Base-by-base conservation (phyloP, 495 filamentous ascomycete species). In the Xylaria longipes region DNA sequence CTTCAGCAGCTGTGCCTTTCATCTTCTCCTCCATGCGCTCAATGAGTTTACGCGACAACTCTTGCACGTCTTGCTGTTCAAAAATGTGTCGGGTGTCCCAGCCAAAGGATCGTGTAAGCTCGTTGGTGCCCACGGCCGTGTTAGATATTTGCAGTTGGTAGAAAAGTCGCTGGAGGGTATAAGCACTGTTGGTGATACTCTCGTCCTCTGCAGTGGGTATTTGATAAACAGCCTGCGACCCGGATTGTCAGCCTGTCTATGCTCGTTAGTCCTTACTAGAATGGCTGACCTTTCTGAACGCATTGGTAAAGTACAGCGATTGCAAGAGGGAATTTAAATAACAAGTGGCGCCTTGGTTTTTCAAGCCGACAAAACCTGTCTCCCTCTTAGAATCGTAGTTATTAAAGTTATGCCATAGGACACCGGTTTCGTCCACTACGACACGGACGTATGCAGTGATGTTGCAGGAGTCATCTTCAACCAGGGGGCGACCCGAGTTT, bases 351-450 rank as follows among this genome's bases (percentile, higher is more conserved):
- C 96, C 96, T 81, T 99, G 96, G 76, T 99, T 99, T 78, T 95
- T 96, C 52, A 99, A 84, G 31, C 96, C 96, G 52, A 99, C 96
- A 87, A 93, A 97, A 54, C 95, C 96, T 15, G 96, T 99, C 83
- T 97, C 95, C 79, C 95, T 97, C 83, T 98, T 99, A 22, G 97
- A 98, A 77, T 99, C 96, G 76, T 99, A 99, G 84, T 98, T 97
- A 75, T 92, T 88, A 82, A 99, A 98, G 82, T 93, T 98, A 81
- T 99, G 96, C 96, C 96, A 99, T 71, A 99, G 81, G n/a, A 99
- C 96, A 65, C 96, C 96, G 3, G 96, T 99, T 39, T 97, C 96
- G 79, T 99, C 96, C 81, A 98, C 97, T 54, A 97, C 91, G 60
- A 97, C 89, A 57, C 95, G 89, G 61, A 99, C 92, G 77, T 97